phyloP scores from a whole-genome alignment of 1,284 basidiomycete species.

The Ganoderma boninense region DNA sequence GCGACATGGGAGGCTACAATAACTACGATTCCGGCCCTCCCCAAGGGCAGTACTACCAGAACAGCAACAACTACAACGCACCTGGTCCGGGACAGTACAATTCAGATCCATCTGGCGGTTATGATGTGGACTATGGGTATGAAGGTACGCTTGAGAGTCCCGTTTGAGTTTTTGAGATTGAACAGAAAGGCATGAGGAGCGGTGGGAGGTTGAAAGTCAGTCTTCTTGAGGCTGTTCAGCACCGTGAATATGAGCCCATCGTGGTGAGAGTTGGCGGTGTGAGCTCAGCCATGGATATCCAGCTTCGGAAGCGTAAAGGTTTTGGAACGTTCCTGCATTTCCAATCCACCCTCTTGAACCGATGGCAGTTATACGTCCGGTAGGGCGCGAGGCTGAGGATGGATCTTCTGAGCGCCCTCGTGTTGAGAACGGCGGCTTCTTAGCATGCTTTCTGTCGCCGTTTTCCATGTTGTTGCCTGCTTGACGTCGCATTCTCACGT shows the following conservation, averaged over 20 bases:
- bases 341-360: not conserved
- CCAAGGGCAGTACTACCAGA: slow-evolving; percentile 75
- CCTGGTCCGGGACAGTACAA: slow-evolving; percentile 55
- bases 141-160: slow-evolving; percentile 81
- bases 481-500: slow-evolving; percentile 58
- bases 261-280: slow-evolving; percentile 48
- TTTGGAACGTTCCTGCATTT: slow-evolving; percentile 12
- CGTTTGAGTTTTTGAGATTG: slow-evolving; percentile 36
- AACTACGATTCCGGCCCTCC: slow-evolving; percentile 66
- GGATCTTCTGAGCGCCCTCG: slow-evolving; percentile 13
- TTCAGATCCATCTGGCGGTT: slow-evolving; percentile 53
- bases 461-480: slow-evolving; percentile 41
- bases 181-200: slow-evolving; percentile 11
- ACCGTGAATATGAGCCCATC: slow-evolving; percentile 47
- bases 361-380: slow-evolving; percentile 7
- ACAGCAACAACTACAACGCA: slow-evolving; percentile 50
- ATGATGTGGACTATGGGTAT: slow-evolving; percentile 65
- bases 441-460: slow-evolving; percentile 9
- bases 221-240: slow-evolving; percentile 21
- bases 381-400: slow-evolving; percentile 15
- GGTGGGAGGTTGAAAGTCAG: slow-evolving; percentile 16
- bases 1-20: slow-evolving; percentile 68
- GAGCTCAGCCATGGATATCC: slow-evolving; percentile 38
- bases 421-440: slow-evolving; percentile 18
- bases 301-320: slow-evolving; percentile 14